A percentile compares a stretch with the other conserved stretches of the same genome.
phyloP scores from a whole-genome alignment of 306 rosid species.

The Argentina anserina region DNA sequence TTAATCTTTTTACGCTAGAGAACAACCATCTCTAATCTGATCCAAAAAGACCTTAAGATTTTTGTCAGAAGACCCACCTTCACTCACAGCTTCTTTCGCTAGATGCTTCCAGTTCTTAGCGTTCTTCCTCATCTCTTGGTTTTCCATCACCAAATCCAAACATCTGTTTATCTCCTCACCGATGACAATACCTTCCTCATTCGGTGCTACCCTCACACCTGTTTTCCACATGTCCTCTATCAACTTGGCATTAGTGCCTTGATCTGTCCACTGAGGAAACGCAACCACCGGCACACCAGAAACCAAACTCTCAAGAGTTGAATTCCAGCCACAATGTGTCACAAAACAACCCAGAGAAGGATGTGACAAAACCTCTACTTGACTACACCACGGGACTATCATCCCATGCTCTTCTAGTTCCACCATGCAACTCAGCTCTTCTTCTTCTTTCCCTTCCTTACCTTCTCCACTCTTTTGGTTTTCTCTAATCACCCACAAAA shows the following conservation, averaged over 20 bases:
- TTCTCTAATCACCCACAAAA: constrained; percentile 31
- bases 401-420: constrained; percentile 24
- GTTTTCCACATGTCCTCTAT: constrained; percentile 33
- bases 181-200: constrained; percentile 20
- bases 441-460: neutral
- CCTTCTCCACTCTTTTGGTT: neutral
- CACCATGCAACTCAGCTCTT: neutral
- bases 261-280: constrained; percentile 27
- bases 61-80: constrained; percentile 30
- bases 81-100: constrained; percentile 19
- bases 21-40: neutral
- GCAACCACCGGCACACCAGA: constrained; percentile 30
- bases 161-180: constrained; percentile 27
- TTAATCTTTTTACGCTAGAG: neutral
- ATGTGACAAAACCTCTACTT: constrained; percentile 21
- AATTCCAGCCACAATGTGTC: constrained; percentile 43
- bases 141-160: constrained; percentile 28
- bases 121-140: constrained; percentile 20
- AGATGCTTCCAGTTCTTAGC: constrained; percentile 28
- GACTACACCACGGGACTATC: constrained; percentile 33
- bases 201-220: constrained; percentile 20
- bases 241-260: constrained; percentile 31
- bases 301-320: constrained; percentile 29
- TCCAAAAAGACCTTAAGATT: constrained; percentile 28
- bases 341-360: constrained; percentile 31